A percentile compares a stretch with the other conserved stretches of the same genome.
Evolutionary conservation across 164 flowering plant species (phyloP).

Genomic region (Vitis riparia): DNA sequence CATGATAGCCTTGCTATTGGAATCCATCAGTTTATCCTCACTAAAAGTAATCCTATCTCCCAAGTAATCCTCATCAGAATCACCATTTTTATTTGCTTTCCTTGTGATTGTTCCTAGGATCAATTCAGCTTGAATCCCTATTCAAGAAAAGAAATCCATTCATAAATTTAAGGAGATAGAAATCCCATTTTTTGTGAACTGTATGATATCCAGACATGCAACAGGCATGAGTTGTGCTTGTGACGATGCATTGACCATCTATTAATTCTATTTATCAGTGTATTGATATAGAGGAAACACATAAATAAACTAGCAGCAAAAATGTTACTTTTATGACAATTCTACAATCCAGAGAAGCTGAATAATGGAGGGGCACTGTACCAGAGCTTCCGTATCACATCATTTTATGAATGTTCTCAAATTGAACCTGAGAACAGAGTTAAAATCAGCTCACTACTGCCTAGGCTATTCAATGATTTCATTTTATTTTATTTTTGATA

Average conservation of each 20-base stretch:
- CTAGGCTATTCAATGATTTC: no score
- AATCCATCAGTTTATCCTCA: constrained; percentile 87
- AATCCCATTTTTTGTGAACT: neutral
- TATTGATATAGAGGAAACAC: no score
- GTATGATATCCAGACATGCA: neutral
- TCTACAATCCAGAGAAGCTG: no score
- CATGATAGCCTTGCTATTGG: constrained; percentile 85
- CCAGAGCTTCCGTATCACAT: no score
- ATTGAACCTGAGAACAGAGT: no score
- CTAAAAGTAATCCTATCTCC: constrained; percentile 88
- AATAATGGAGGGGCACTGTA: no score
- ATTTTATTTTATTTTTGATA: no score
- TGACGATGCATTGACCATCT: neutral
- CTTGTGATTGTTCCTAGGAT: constrained; percentile 87
- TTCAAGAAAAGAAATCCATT: constrained; percentile 8
- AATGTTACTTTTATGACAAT: no score
- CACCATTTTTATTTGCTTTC: constrained; percentile 32
- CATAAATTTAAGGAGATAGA: neutral
- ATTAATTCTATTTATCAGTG: neutral
- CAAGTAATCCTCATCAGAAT: constrained; percentile 52
- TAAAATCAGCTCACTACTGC: no score
- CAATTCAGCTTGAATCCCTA: constrained; percentile 91
- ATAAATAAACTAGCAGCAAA: no score
- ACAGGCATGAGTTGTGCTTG: neutral
- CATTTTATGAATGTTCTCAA: no score